Evolutionary conservation across 2,329 filamentous ascomycete genomes (phyloP).

Genomic region (Sphaerulina vaccinii): DNA sequence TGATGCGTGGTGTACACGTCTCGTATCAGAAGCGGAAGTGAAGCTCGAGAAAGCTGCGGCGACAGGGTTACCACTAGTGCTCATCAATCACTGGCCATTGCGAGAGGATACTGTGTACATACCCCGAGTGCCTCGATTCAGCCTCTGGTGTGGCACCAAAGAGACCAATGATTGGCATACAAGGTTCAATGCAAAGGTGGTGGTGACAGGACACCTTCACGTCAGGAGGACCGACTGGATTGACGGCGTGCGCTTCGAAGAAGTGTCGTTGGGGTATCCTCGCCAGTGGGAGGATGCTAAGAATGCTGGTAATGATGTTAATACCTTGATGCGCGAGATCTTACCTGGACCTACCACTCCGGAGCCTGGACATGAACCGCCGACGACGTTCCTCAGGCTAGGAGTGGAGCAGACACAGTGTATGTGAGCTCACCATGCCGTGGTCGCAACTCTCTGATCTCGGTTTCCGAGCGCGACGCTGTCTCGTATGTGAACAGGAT

Average conservation of each 20-base stretch:
- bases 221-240: slow-evolving; percentile 49
- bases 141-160: slow-evolving; percentile 50
- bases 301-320: slow-evolving; percentile 45
- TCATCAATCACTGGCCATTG: slow-evolving; percentile 50
- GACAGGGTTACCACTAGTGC: slow-evolving; percentile 40
- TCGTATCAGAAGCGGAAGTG: slow-evolving; percentile 42
- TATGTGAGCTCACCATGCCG: background rate
- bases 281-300: slow-evolving; percentile 48
- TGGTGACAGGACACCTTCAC: slow-evolving; percentile 49
- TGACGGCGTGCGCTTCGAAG: slow-evolving; percentile 48
- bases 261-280: slow-evolving; percentile 49
- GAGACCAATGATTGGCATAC: slow-evolving; percentile 49
- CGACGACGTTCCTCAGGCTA: slow-evolving; percentile 28
- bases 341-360: slow-evolving; percentile 43
- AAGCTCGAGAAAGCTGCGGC: slow-evolving; percentile 40
- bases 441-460: background rate
- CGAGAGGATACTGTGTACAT: slow-evolving; percentile 47
- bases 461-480: background rate
- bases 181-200: slow-evolving; percentile 47
- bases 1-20: slow-evolving; percentile 47
- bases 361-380: slow-evolving; percentile 29
- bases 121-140: slow-evolving; percentile 45
- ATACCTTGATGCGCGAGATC: slow-evolving; percentile 48
- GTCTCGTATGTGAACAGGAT: background rate
- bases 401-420: slow-evolving; percentile 16